A percentile compares a stretch with the other conserved stretches of the same genome.
Evolutionary conservation across 2,329 filamentous ascomycete genomes (phyloP).

Genomic region (Lasiodiplodia hormozganensis): DNA sequence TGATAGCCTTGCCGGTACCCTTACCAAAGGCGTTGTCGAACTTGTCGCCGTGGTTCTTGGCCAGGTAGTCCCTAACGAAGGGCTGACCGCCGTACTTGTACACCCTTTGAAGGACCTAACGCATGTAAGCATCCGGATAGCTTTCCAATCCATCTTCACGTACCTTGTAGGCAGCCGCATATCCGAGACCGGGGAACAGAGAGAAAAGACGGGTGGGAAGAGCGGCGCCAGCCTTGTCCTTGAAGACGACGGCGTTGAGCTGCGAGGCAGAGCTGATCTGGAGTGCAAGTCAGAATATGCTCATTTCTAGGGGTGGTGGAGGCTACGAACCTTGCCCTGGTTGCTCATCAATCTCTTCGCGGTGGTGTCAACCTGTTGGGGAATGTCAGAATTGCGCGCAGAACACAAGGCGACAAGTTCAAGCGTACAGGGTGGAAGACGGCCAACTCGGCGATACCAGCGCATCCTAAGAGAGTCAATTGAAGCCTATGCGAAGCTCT

Average conservation of each 20-base stretch:
- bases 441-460: constrained; percentile 90
- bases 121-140: neutral
- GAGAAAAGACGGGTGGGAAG: constrained; percentile 84
- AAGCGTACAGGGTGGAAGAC: constrained; percentile 82
- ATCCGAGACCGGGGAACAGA: constrained; percentile 94
- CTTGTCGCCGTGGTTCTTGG: constrained; percentile 75
- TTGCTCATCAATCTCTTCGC: constrained; percentile 99
- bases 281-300: neutral
- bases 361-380: constrained; percentile 87
- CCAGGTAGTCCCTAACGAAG: constrained; percentile 88
- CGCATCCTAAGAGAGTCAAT: constrained; percentile 68
- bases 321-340: constrained; percentile 69
- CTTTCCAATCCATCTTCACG: constrained; percentile 28
- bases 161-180: constrained; percentile 96
- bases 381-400: constrained; percentile 36
- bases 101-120: constrained; percentile 83
- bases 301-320: constrained; percentile 41
- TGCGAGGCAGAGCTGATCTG: constrained; percentile 63
- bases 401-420: constrained; percentile 28
- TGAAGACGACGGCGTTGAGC: constrained; percentile 93
- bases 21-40: constrained; percentile 93
- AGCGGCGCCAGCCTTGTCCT: constrained; percentile 78
- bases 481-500: constrained; percentile 29
- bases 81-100: constrained; percentile 99
- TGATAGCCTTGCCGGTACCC: constrained; percentile 96